A percentile compares a stretch with the other conserved stretches of the same genome.
Conservation (phyloP, 192 early-diverging fungal species). For the Coemansia sp. region DNA sequence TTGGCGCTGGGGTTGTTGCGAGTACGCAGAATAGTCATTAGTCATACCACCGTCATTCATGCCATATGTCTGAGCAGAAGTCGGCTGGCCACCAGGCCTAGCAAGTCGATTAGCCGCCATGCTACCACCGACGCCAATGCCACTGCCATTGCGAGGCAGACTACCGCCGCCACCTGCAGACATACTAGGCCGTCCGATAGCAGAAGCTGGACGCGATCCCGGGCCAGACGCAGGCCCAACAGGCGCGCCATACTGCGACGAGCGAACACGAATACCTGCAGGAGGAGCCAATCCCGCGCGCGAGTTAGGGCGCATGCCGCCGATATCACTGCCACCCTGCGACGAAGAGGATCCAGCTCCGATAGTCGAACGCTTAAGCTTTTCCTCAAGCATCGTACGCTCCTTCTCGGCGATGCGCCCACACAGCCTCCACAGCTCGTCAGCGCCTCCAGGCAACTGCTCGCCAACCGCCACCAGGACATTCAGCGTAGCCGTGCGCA, state of each 20-base stretch:
- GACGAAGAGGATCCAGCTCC: constrained; percentile 17
- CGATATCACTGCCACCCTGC: not conserved
- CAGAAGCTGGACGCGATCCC: constrained; percentile 23
- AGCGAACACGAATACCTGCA: constrained; percentile 36
- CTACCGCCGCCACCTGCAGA: constrained; percentile 3
- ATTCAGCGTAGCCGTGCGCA: constrained; percentile 77
- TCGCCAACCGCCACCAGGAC: constrained; percentile 75
- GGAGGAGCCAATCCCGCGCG: constrained; percentile 32
- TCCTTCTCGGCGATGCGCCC: constrained; percentile 81
- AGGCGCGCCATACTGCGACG: constrained; percentile 42
- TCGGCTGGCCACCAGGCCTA: constrained; percentile 14
- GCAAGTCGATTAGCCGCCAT: constrained; percentile 16
- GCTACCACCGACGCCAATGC: constrained; percentile 6
- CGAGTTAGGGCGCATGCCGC: constrained; percentile 21
- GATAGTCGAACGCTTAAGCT: constrained; percentile 64
- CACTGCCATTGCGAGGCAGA: constrained; percentile 12
- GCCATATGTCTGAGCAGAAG: constrained; percentile 1
- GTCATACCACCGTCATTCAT: not conserved
- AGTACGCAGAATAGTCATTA: constrained; percentile 4
- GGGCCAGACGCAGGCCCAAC: constrained; percentile 18
- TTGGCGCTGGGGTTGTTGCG: constrained; percentile 14
- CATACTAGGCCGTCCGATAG: constrained; percentile 17
- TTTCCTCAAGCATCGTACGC: constrained; percentile 77
- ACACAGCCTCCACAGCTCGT: constrained; percentile 72
- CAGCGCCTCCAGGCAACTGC: constrained; percentile 65